Evolutionary conservation across 495 filamentous ascomycete genomes (phyloP), one percentile per base, ranked within the genome.

Genomic region (Aspergillus ellipticus): DNA sequence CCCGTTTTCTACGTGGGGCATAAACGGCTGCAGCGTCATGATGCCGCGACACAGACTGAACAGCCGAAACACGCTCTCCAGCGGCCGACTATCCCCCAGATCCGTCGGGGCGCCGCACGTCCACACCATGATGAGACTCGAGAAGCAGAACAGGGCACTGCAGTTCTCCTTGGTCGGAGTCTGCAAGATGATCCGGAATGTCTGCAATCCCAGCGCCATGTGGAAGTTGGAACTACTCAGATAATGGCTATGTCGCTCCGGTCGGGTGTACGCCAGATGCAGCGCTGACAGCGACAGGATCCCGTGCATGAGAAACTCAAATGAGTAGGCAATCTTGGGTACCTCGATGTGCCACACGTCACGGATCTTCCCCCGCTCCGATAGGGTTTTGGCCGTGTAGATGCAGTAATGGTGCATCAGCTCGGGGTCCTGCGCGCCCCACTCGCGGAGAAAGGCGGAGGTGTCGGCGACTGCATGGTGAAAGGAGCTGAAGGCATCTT

Each of bases 231-330:
- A 48, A 29, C 26, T 15, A 3, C 26, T 37, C 1, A 55, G 42
- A 24, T 55, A 56, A 15, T 21, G 20, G 24, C 47, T 56, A 17
- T 45, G 45, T 21, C 22, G 7, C 29, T 51, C 47, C 0, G 54
- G 54, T 9, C 26, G 42, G 7, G 29, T 21, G 17, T 21, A 45
- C n/a, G 69, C 67, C 6, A 82, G 69, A 59, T 79, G 75, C 3
- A 76, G 65, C 1, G 76, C 67, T 6, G 74, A 70, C 5, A 79
- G 58, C 13, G 72, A 74, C 10, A 79, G 60, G 29, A 79, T 69
- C 16, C 75, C 74, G 45, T 77, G 74, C 72, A 79, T 75, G 1
- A 79, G 57, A 46, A 76, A 78, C 10, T 71, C 67, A 28, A 78
- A 63, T 0, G 66, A 55, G 43, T 77, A 71, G 0, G 70, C 75